Percentiles rank a stretch among this genome's conserved stretches.
These are phyloP conservation scores for Sisymbrium altissimum DNA, from an alignment of 345 rosid genomes.

Conservation along the genomic window DNA sequence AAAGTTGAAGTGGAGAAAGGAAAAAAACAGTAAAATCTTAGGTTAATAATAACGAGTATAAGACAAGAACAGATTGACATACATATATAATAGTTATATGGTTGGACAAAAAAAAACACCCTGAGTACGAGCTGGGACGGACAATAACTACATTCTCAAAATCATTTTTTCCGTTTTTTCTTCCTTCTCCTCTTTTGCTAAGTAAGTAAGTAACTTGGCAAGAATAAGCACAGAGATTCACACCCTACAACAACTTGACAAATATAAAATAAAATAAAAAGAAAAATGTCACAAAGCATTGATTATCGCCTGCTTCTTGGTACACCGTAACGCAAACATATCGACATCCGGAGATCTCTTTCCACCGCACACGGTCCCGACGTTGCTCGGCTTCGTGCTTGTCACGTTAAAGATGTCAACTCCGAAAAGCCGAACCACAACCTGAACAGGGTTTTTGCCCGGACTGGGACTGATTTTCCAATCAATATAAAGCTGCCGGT, in stretches of 20 bases:
- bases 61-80: background rate
- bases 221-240: background rate
- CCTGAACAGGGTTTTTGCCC: constrained; percentile 19
- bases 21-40: too few relatives aligned
- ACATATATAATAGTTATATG: background rate
- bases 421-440: constrained; percentile 35
- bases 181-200: background rate
- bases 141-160: background rate
- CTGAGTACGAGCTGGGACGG: background rate
- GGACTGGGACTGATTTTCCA: constrained; percentile 38
- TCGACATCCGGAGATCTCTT: constrained; percentile 63
- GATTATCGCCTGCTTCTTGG: constrained; percentile 62
- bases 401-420: constrained; percentile 69
- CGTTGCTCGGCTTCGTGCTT: constrained; percentile 45
- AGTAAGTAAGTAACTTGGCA: background rate
- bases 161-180: background rate
- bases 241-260: constrained; percentile 13
- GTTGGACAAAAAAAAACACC: background rate
- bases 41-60: background rate
- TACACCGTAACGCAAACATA: constrained; percentile 46
- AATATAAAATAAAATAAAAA: background rate
- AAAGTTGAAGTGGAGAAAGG: too few relatives aligned
- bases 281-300: constrained; percentile 60
- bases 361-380: constrained; percentile 38
- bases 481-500: constrained; percentile 65